A percentile compares a stretch with the other conserved stretches of the same genome.
Evolutionary conservation across 192 early-diverging fungal genomes (phyloP).

Genomic region (Gaertneriomyces sp.): DNA sequence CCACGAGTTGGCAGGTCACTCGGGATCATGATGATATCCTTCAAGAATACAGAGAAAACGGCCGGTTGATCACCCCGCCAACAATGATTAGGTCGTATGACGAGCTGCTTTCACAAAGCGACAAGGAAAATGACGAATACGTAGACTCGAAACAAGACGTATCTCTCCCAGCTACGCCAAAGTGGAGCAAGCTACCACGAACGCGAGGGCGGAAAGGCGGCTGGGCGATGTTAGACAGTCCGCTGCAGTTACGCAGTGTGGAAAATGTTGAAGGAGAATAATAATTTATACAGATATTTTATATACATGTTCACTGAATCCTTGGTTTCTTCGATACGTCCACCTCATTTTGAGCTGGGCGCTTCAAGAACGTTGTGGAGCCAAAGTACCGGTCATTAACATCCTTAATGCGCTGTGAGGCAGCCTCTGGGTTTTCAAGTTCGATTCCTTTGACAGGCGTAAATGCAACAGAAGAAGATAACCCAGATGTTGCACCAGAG

Average conservation of each 20-base stretch:
- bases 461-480: constrained; percentile 85
- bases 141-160: too few species aligned
- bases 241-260: too few species aligned
- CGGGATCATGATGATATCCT: constrained; percentile 30
- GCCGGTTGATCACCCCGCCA: constrained; percentile 16
- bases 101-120: not conserved
- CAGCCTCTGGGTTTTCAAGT: constrained; percentile 73
- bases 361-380: constrained; percentile 7
- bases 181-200: too few species aligned
- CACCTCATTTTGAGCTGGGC: not conserved
- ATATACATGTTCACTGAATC: too few species aligned
- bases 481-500: constrained; percentile 62
- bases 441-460: constrained; percentile 96
- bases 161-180: too few species aligned
- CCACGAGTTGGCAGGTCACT: constrained; percentile 25
- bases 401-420: constrained; percentile 19
- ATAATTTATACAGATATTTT: too few species aligned
- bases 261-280: too few species aligned
- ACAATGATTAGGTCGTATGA: constrained; percentile 10
- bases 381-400: constrained; percentile 27
- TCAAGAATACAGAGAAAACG: constrained; percentile 29
- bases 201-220: too few species aligned
- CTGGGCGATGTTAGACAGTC: too few species aligned
- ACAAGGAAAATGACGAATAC: too few species aligned
- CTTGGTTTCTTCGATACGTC: too few species aligned